Evolutionary conservation across 129 eudicot genomes (phyloP).

Genomic region (Erigeron canadensis): DNA sequence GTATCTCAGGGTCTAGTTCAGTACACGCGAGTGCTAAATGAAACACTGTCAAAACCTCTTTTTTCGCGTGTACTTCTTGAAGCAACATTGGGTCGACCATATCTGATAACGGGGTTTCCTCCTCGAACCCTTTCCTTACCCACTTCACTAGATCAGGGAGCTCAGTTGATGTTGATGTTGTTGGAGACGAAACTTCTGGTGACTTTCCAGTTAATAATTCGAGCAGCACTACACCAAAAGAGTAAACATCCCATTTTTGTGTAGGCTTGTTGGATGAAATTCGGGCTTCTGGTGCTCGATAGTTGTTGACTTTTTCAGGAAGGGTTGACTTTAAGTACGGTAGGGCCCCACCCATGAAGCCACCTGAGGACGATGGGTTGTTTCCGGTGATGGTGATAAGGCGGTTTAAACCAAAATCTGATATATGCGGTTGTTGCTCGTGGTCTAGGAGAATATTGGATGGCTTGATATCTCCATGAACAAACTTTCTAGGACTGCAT

Average conservation of each 20-base stretch:
- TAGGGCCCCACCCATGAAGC: constrained; percentile 87
- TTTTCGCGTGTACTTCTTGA: constrained; percentile 83
- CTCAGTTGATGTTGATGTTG: constrained; percentile 78
- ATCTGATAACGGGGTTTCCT: constrained; percentile 75
- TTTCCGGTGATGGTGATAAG: constrained; percentile 77
- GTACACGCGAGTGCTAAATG: constrained; percentile 83
- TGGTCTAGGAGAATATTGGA: constrained; percentile 89
- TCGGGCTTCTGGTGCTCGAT: constrained; percentile 90
- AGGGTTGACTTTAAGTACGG: constrained; percentile 72
- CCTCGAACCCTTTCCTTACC: constrained; percentile 88
- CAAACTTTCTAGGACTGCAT: constrained; percentile 96
- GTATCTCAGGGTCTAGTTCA: constrained; percentile 82
- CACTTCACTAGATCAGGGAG: constrained; percentile 72
- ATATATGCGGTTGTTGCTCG: constrained; percentile 69
- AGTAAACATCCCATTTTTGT: constrained; percentile 95
- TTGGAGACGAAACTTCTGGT: constrained; percentile 71
- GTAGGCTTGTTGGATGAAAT: constrained; percentile 52
- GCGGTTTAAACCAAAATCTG: constrained; percentile 89
- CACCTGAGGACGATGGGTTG: constrained; percentile 89
- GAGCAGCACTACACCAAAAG: constrained; percentile 86
- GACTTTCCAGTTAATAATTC: constrained; percentile 88
- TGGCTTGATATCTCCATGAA: constrained; percentile 92
- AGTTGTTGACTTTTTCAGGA: constrained; percentile 52
- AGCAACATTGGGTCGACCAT: constrained; percentile 90
- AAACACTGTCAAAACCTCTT: constrained; percentile 71